Percentiles rank a stretch among this genome's conserved stretches.
phyloP scores from a whole-genome alignment of 1,139 yeast genomes.

The Geotrichum fermentans region DNA sequence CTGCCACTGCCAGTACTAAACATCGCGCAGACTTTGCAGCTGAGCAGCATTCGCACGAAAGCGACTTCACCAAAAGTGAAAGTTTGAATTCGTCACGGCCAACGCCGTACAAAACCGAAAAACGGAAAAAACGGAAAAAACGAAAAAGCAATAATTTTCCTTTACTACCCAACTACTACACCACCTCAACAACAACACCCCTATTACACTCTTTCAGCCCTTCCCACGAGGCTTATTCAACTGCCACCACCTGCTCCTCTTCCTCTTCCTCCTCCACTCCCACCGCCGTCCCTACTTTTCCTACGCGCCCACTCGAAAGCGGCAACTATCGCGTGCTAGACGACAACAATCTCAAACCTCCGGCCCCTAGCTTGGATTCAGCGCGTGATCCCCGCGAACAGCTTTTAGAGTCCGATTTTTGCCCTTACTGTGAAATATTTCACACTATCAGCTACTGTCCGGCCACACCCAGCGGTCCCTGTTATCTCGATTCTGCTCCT shows the following conservation, averaged over 20 bases:
- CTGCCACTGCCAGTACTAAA: not conserved
- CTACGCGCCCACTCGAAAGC: not conserved
- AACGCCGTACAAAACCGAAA: not conserved
- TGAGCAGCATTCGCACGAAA: too few relatives aligned
- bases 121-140: not conserved
- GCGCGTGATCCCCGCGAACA: not conserved
- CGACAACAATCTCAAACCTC: not conserved
- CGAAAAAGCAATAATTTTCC: not conserved
- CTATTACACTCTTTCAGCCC: not conserved
- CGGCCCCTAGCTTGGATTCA: not conserved
- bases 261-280: not conserved
- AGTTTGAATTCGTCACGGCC: too few relatives aligned
- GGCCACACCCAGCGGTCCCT: not conserved
- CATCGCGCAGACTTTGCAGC: not conserved
- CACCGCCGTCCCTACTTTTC: not conserved
- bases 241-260: not conserved
- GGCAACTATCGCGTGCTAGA: not conserved
- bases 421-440: slow-evolving; percentile 2
- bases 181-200: not conserved
- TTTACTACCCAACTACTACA: not conserved
- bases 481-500: not conserved
- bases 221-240: not conserved
- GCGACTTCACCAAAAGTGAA: too few relatives aligned
- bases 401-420: not conserved
- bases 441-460: slow-evolving; percentile 2